A percentile compares a stretch with the other conserved stretches of the same genome.
phyloP scores from a whole-genome alignment of 2,329 filamentous ascomycete species.

The Aureobasidium leucospermi region DNA sequence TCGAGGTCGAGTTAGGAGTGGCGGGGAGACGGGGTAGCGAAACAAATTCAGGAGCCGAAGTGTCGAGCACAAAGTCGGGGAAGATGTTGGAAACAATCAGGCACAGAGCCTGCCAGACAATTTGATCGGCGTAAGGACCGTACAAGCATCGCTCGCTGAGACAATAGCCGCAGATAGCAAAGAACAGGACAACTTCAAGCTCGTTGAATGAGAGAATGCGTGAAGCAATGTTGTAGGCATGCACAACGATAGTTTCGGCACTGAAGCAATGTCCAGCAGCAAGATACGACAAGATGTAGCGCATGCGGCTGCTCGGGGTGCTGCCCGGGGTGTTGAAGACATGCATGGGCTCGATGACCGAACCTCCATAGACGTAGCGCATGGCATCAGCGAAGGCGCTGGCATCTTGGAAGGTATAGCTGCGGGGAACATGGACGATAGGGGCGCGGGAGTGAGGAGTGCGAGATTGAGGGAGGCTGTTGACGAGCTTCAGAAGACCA shows the following conservation, averaged over 20 bases:
- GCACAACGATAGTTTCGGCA: constrained; percentile 30
- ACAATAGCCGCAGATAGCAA: constrained; percentile 28
- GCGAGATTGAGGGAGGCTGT: not conserved
- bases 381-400: constrained; percentile 14
- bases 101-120: constrained; percentile 50
- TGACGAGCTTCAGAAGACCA: constrained; percentile 7
- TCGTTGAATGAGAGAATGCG: constrained; percentile 54
- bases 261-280: constrained; percentile 52
- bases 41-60: constrained; percentile 37
- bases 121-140: constrained; percentile 46
- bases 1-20: not conserved
- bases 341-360: constrained; percentile 8
- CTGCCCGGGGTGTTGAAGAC: not conserved
- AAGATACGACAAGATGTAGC: constrained; percentile 50
- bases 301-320: not conserved
- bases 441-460: not conserved
- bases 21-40: constrained; percentile 42
- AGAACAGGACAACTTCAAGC: constrained; percentile 51
- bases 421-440: constrained; percentile 1
- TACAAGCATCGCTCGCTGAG: constrained; percentile 28
- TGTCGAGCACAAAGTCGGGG: constrained; percentile 52
- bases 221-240: constrained; percentile 50
- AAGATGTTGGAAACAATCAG: constrained; percentile 57
- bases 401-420: constrained; percentile 10
- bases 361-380: constrained; percentile 14